Base-by-base conservation (phyloP, 139 green algal genomes). In the Picochlorum costavermella region DNA sequence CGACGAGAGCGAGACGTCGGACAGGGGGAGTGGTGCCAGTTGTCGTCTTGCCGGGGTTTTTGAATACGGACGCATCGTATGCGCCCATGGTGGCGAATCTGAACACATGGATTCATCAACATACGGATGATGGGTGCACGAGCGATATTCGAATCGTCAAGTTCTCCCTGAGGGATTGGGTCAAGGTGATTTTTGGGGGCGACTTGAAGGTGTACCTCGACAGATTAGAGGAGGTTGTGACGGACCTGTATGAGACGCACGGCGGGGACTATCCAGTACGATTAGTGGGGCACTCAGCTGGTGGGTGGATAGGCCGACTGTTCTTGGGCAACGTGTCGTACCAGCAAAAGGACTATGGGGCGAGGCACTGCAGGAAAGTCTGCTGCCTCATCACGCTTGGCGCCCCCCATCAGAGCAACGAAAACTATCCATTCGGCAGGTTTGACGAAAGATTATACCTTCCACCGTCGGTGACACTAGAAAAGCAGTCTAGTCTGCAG, bases 281-380 rank as follows among this genome's bases (percentile, higher is more conserved):
- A 5, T 64, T 76, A 4, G 66, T 83, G 12, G 77, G 69, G 25
- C 77, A 83, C 64, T 74, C 60, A 16, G 77, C 77, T 3, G 77
- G 77, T 16, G 77, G 77, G 20, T 83, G 74, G 74, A 37, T 83
- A 1, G 49, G 59, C 2, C 61, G 77, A 14, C 50, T 81, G 0
- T 63, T 69, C 30, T 49, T 83, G 40, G 73, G 73, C n/a, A 36
- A 3, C 6, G 55, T 61, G 13, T 36, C 50, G 0, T 81, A 81
- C 40, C 62, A 76, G 55, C 62, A 63, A 60, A 50, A 50, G 14
- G 53, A 55, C 23, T 51, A 64, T 20, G 72, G 63, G 49, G 63
- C 40, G 5, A 48, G 63, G 8, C 48, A 53, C 6, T 17, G 20
- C 2, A 11, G n/a, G 5, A 29, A 45, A 26, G 75, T 81, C 33